A percentile compares a stretch with the other conserved stretches of the same genome.
phyloP scores from a whole-genome alignment of 148 eudicot genomes.

The Fagopyrum homotropicum region DNA sequence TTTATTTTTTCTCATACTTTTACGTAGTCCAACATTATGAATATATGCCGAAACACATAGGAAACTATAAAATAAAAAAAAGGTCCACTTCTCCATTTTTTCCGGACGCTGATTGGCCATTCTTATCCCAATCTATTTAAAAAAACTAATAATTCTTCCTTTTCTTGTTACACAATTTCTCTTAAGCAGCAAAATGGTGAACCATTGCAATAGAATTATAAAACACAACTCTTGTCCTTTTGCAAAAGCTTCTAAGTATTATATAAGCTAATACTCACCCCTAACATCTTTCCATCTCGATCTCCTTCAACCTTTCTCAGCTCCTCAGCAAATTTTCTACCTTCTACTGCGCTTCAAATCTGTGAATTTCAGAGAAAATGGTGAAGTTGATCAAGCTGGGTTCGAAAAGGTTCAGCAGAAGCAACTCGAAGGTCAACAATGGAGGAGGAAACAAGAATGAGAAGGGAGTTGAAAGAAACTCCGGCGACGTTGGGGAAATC shows the following conservation, averaged over 20 bases:
- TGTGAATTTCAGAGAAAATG: neutral
- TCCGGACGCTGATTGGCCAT: neutral
- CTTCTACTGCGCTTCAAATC: neutral
- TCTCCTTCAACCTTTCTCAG: neutral
- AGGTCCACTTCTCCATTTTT: no score
- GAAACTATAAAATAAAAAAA: no score
- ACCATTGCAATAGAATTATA: neutral
- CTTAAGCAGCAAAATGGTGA: neutral
- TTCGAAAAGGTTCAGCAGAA: conserved; percentile 13
- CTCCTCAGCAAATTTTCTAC: neutral
- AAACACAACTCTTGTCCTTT: neutral
- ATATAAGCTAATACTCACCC: neutral
- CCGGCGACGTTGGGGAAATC: neutral
- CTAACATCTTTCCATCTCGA: neutral
- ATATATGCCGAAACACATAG: no score
- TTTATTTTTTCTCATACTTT: no score
- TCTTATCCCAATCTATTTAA: neutral
- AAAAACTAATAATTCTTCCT: neutral
- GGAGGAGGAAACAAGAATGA: neutral
- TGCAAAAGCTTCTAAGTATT: conserved; percentile 6
- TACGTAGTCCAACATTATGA: no score
- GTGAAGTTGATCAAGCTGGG: conserved; percentile 15
- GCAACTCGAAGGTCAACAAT: conserved; percentile 15
- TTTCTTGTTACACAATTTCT: neutral
- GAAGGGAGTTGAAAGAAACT: neutral